Evolutionary conservation across 139 green algal species (phyloP), one percentile per base, ranked within the genome.

Genomic region (Pleodorina starrii): DNA sequence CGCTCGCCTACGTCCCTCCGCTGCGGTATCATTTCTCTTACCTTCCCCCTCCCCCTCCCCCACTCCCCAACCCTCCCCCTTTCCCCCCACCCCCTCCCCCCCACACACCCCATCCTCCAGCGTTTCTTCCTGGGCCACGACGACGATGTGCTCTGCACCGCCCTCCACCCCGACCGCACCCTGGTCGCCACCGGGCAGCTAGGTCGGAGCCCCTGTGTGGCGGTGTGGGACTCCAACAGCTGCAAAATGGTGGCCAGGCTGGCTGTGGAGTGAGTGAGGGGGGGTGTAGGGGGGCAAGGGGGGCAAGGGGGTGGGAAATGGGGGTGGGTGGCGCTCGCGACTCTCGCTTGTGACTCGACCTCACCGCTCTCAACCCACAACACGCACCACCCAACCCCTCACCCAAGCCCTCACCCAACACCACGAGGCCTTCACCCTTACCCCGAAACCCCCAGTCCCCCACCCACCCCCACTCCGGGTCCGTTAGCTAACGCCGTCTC

Each of bases 81-180:
- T 25, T 36, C 72, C 19, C 27, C 75, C 7, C 38, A 32, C 38
- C 42, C 32, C 42, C 63, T 19, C 9, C 44, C 43, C 35, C 29
- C 63, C 9, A 27, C 35, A 29, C 5, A n/a, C n/a, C n/a, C n/a
- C n/a, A n/a, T n/a, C 63, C 29, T 43, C 48, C 94, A 97, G 90
- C 84, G 92, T 42, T 94, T 95, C 78, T 96, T 96, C 91, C 84
- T 93, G 42, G 93, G 89, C 32, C 95, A 97, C 87, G 93, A 95
- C 75, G 93, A 97, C 85, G 95, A 97, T 91, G 95, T 97, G 76
- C 69, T 90, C 73, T 95, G 92, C 84, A n/a, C 94, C 69, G 90
- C 89, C 2, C 44, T 95, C 16, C 89, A 90, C 42, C 90, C 92
- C 32, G 90, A 95, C 76, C 81, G 72, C 54, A 77, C 50, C 63